Percentiles rank a stretch among this genome's conserved stretches.
phyloP scores from a whole-genome alignment of 208 protist species.

The Trypanosoma lewisi region DNA sequence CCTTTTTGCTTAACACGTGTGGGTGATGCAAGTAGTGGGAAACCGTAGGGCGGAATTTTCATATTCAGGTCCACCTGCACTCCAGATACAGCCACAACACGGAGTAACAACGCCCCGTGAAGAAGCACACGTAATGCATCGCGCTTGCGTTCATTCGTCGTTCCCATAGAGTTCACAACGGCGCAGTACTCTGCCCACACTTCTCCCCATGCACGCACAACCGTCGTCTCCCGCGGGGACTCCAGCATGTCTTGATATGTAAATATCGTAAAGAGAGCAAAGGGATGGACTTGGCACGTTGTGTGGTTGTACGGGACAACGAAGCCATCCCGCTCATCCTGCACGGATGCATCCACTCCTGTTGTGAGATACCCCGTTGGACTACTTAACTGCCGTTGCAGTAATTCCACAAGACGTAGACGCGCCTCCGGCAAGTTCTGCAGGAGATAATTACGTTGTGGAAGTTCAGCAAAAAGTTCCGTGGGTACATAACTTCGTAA shows the following conservation, averaged over 20 bases:
- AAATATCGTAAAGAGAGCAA: conserved; percentile 80
- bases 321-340: conserved; percentile 66
- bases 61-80: conserved; percentile 72
- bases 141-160: conserved; percentile 65
- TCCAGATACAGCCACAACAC: conserved; percentile 66
- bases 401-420: conserved; percentile 70
- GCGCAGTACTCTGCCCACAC: conserved; percentile 82
- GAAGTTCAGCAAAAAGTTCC: conserved; percentile 78
- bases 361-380: conserved; percentile 69
- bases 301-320: conserved; percentile 70
- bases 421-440: conserved; percentile 57
- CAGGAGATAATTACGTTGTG: conserved; percentile 62
- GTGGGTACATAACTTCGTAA: conserved; percentile 58
- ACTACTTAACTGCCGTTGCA: conserved; percentile 82
- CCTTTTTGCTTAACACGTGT: conserved; percentile 35
- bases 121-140: conserved; percentile 78
- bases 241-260: conserved; percentile 68
- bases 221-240: conserved; percentile 37
- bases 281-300: conserved; percentile 74
- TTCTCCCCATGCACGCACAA: conserved; percentile 81
- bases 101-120: conserved; percentile 74
- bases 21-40: conserved; percentile 70
- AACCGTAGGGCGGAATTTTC: conserved; percentile 76
- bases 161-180: conserved; percentile 55
- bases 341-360: conserved; percentile 59